phyloP scores from a whole-genome alignment of 1,284 basidiomycete genomes.

The Melampsora americana region DNA sequence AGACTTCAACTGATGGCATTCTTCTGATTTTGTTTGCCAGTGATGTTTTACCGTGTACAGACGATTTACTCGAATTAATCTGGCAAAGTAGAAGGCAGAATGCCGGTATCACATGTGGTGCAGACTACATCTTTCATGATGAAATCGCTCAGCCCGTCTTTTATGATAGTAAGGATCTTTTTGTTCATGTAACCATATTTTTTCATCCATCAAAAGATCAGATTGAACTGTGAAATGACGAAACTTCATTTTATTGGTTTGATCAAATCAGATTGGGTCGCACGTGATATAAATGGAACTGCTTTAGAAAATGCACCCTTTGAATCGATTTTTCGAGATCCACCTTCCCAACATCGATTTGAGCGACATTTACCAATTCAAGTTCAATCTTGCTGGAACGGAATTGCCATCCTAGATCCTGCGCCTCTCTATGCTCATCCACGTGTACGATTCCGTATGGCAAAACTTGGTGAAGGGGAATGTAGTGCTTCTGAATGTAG shows the following conservation, averaged over 20 bases:
- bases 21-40: conserved; percentile 53
- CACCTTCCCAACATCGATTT: conserved; percentile 71
- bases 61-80: conserved; percentile 90
- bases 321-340: conserved; percentile 82
- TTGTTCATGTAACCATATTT: conserved; percentile 26
- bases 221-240: neutral
- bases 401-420: conserved; percentile 85
- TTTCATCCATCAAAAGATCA: neutral
- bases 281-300: conserved; percentile 92
- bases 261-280: conserved; percentile 67
- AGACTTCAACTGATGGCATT: neutral
- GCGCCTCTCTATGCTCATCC: conserved; percentile 84
- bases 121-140: conserved; percentile 96
- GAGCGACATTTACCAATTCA: conserved; percentile 85
- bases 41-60: conserved; percentile 90
- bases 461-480: conserved; percentile 70
- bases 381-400: conserved; percentile 96
- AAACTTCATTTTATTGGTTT: neutral
- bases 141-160: conserved; percentile 65
- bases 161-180: conserved; percentile 33
- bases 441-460: conserved; percentile 89
- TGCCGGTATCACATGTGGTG: conserved; percentile 90
- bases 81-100: conserved; percentile 87
- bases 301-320: conserved; percentile 94
- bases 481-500: conserved; percentile 90